Conservation (phyloP, 768 basidiomycete species). For the Phaffia tasmanica region DNA sequence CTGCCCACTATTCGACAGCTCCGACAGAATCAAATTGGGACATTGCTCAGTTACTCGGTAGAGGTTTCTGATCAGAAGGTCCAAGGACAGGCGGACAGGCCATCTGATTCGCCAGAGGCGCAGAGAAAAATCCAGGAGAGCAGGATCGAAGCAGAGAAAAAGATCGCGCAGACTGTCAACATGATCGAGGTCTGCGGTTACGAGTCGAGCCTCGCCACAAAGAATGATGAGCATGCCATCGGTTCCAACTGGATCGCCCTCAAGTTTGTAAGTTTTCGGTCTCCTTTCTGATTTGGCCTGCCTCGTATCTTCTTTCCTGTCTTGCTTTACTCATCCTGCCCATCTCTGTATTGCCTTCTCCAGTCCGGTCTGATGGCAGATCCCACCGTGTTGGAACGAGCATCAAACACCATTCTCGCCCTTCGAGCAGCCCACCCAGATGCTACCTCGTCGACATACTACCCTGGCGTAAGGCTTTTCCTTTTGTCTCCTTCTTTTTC, state of each 20-base stretch:
- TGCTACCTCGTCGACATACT: constrained; percentile 27
- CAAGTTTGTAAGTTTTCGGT: constrained; percentile 52
- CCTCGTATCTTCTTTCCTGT: neutral
- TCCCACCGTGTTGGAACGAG: constrained; percentile 35
- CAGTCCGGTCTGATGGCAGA: constrained; percentile 35
- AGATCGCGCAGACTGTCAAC: constrained; percentile 62
- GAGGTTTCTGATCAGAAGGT: constrained; percentile 60
- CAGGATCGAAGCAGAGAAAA: constrained; percentile 41
- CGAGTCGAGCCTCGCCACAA: constrained; percentile 47
- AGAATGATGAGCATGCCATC: constrained; percentile 39
- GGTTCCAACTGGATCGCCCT: constrained; percentile 67
- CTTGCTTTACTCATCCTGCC: neutral
- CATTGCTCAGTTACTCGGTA: constrained; percentile 70
- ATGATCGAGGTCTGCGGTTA: constrained; percentile 69
- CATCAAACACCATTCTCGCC: constrained; percentile 36
- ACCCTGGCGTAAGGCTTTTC: constrained; percentile 18
- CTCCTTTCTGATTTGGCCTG: neutral
- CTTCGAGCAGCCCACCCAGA: constrained; percentile 31
- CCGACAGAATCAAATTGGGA: constrained; percentile 58
- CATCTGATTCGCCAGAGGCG: constrained; percentile 15
- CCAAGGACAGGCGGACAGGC: constrained; percentile 27
- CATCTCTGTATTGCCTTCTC: neutral
- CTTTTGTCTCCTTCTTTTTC: neutral
- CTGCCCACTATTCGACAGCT: constrained; percentile 54
- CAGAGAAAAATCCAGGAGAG: constrained; percentile 36